Evolutionary conservation across 2,329 filamentous ascomycete genomes (phyloP).

Genomic region (Aaosphaeria arxii): DNA sequence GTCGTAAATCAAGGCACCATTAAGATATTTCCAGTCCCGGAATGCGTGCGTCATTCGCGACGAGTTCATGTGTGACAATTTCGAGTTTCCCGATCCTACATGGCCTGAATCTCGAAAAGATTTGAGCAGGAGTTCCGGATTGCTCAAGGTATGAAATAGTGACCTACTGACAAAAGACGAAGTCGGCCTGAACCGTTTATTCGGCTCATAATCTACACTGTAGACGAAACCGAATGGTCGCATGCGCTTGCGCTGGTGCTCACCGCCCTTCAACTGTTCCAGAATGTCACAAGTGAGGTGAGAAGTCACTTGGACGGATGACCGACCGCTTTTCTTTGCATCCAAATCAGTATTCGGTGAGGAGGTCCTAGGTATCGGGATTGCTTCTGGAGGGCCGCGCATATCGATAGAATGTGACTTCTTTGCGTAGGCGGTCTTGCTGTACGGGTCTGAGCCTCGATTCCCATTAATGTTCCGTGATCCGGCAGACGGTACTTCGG

Average conservation of each 20-base stretch:
- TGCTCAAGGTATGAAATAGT: constrained; percentile 30
- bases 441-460: no score
- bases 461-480: no score
- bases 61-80: constrained; percentile 34
- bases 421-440: no score
- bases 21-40: constrained; percentile 28
- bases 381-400: background rate
- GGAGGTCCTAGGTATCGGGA: background rate
- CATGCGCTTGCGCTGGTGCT: constrained; percentile 11
- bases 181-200: constrained; percentile 9
- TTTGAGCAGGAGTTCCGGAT: constrained; percentile 28
- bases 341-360: no score
- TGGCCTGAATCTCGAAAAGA: constrained; percentile 28
- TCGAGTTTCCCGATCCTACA: constrained; percentile 21
- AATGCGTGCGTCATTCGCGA: constrained; percentile 27
- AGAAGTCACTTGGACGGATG: constrained; percentile 15
- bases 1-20: constrained; percentile 36
- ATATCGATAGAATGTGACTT: background rate
- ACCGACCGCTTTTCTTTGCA: background rate
- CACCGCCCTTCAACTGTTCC: constrained; percentile 26
- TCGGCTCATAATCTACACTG: constrained; percentile 16
- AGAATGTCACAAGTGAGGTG: constrained; percentile 26
- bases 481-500: no score
- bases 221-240: constrained; percentile 10
- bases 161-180: constrained; percentile 29